A percentile compares a stretch with the other conserved stretches of the same genome.
Evolutionary conservation across 768 basidiomycete species (phyloP).

Genomic region (Tulasnella sp.): DNA sequence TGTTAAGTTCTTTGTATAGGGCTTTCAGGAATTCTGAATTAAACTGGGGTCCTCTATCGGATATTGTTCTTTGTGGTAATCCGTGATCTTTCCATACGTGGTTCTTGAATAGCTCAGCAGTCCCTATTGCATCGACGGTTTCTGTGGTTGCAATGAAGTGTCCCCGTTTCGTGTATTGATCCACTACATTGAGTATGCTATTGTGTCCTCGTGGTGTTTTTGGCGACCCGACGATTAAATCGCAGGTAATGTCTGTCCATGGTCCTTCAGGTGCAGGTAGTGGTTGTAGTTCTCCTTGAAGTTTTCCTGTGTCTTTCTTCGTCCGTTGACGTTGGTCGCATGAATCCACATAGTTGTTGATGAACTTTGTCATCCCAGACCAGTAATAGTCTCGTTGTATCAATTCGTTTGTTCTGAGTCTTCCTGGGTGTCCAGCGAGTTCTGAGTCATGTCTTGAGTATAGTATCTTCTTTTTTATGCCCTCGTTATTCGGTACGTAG

Average conservation of each 20-base stretch:
- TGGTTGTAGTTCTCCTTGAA: conserved; percentile 24
- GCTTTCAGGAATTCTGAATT: not conserved
- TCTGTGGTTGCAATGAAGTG: not conserved
- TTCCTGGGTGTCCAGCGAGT: conserved; percentile 18
- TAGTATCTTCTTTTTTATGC: not conserved
- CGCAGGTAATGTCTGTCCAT: conserved; percentile 28
- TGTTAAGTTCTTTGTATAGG: not conserved
- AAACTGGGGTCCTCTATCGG: not conserved
- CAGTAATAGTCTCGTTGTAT: conserved; percentile 24
- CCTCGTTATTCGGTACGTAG: not conserved
- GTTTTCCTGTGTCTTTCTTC: conserved; percentile 18
- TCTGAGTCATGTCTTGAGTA: not conserved
- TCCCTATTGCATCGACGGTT: not conserved
- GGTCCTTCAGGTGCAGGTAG: conserved; percentile 25
- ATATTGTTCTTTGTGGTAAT: not conserved
- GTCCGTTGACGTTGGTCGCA: conserved; percentile 26
- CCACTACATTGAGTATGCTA: not conserved
- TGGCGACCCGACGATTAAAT: conserved; percentile 22
- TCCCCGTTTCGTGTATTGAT: not conserved
- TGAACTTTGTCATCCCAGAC: conserved; percentile 20
- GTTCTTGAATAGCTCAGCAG: not conserved
- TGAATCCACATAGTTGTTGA: conserved; percentile 25
- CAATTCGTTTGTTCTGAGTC: conserved; percentile 21
- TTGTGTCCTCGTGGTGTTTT: not conserved
- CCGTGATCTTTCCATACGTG: conserved; percentile 10